Evolutionary conservation across 176 grass and related monocot species (phyloP), one percentile per base, ranked within the genome.

Genomic region (Hordeum marinum): DNA sequence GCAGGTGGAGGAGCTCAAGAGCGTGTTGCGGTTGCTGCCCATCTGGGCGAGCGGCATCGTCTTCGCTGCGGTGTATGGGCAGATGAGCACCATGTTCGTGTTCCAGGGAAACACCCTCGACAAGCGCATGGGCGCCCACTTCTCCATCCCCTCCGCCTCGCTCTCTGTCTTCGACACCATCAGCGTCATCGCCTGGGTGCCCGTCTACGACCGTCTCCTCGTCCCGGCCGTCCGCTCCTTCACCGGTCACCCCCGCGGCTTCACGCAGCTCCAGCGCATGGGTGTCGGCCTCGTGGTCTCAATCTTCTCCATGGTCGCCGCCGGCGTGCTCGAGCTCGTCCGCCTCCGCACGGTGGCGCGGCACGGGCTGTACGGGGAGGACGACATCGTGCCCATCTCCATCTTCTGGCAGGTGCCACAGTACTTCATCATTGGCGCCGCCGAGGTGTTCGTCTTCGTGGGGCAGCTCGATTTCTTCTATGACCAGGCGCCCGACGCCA

Each of bases 381-480:
- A 88, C 23, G 82, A 88, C 77, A 11, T 17, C 11, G 80, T 94
- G 26, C 94, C 94, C 25, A 72, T 97, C 64, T 94, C 92, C 20
- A 97, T 97, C 67, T 97, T 97, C 89, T 97, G 94, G 94, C 94
- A 94, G 86, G 65, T 97, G 8, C 94, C 94, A 21, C 92, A 97
- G 75, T 97, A 97, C 84, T 94, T 92, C 85, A 91, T 94, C 71
- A 85, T 94, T 27, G 94, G 94, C 21, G 89, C 87, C 6, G 89
- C 94, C 12, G 94, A 97, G 86, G 25, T 97, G 23, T 97, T 97
- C 87, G 90, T 85, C 55, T 94, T 93, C 82, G 72, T 93, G 0
- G 94, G 94, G 1, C 92, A 97, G 90, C 88, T 97, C 27, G 94
- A 97, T 72, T 97, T 97, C 80, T 97, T 97, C 92, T 97, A 97